A percentile compares a stretch with the other conserved stretches of the same genome.
These are phyloP conservation scores for Crassisporium funariophilum DNA, from an alignment of 768 basidiomycete genomes.

Conservation along the genomic window DNA sequence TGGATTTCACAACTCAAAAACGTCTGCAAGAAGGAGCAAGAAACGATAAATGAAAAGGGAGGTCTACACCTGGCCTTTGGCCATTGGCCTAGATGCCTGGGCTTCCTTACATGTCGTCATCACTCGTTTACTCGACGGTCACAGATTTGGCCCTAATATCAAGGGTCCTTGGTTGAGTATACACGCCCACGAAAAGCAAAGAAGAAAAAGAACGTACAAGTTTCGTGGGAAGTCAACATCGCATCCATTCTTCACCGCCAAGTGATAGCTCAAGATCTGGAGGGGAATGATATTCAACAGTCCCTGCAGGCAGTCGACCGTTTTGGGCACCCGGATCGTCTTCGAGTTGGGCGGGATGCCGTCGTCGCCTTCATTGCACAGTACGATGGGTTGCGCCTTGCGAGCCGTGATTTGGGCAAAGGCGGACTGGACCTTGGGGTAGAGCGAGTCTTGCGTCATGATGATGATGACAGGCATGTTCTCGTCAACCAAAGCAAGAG, in stretches of 20 bases:
- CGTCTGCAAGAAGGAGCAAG: not conserved
- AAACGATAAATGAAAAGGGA: not conserved
- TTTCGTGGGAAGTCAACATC: constrained; percentile 99
- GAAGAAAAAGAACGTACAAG: constrained; percentile 55
- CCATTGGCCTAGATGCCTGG: no score
- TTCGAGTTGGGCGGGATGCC: constrained; percentile 72
- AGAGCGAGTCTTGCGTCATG: constrained; percentile 98
- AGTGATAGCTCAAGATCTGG: constrained; percentile 93
- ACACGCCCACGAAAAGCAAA: no score
- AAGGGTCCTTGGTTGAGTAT: constrained; percentile 12
- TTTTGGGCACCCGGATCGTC: constrained; percentile 93
- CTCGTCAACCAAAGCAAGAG: constrained; percentile 96
- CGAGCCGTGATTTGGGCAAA: constrained; percentile 97
- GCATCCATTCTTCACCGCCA: constrained; percentile 93
- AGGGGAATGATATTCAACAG: constrained; percentile 95
- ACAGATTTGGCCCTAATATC: constrained; percentile 70
- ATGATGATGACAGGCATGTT: constrained; percentile 99
- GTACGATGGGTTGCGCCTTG: constrained; percentile 92
- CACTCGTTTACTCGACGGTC: constrained; percentile 58
- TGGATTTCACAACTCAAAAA: constrained; percentile 15
- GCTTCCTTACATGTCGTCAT: not conserved
- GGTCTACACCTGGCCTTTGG: no score
- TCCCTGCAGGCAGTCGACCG: constrained; percentile 94
- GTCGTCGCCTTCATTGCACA: constrained; percentile 92
- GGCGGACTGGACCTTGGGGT: constrained; percentile 97